Evolutionary conservation across 176 grass and related monocot genomes (phyloP).

Genomic region (Oropetium thomaeum): DNA sequence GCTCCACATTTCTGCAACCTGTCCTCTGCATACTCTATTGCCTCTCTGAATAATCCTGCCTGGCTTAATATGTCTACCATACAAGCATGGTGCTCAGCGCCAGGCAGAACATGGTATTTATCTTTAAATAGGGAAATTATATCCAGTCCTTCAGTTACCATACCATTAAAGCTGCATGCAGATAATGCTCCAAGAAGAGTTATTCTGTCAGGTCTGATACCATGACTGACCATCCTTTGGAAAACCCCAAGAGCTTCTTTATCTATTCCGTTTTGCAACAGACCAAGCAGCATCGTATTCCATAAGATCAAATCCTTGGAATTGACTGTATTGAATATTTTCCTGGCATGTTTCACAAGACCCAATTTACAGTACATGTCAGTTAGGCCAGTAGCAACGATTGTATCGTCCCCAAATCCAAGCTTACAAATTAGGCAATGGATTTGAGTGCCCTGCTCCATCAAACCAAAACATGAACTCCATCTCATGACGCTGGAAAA

Average conservation of each 20-base stretch:
- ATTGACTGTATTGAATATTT: constrained; percentile 46
- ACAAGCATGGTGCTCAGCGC: constrained; percentile 55
- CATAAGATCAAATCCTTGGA: constrained; percentile 69
- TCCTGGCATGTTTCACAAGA: constrained; percentile 41
- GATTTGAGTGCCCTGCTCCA: constrained; percentile 64
- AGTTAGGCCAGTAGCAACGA: constrained; percentile 60
- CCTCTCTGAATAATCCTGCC: constrained; percentile 69
- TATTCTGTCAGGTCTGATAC: constrained; percentile 65
- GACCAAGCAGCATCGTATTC: constrained; percentile 81
- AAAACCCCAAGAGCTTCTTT: constrained; percentile 70
- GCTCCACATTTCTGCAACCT: constrained; percentile 32
- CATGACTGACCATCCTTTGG: constrained; percentile 44
- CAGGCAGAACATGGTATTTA: constrained; percentile 50
- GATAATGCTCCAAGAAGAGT: constrained; percentile 69
- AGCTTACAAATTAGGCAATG: constrained; percentile 68
- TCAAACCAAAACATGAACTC: constrained; percentile 63
- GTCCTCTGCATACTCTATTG: constrained; percentile 51
- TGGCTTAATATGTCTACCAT: constrained; percentile 64
- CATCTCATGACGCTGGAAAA: constrained; percentile 71
- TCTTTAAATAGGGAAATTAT: constrained; percentile 60
- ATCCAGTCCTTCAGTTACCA: constrained; percentile 49
- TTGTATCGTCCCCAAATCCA: constrained; percentile 62
- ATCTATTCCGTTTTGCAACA: constrained; percentile 69
- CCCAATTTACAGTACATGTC: constrained; percentile 93
- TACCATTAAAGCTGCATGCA: constrained; percentile 54